Base-by-base conservation (phyloP, 225 moss, liverwort and hornwort genomes). In the Rhytidiadelphus loreus region DNA sequence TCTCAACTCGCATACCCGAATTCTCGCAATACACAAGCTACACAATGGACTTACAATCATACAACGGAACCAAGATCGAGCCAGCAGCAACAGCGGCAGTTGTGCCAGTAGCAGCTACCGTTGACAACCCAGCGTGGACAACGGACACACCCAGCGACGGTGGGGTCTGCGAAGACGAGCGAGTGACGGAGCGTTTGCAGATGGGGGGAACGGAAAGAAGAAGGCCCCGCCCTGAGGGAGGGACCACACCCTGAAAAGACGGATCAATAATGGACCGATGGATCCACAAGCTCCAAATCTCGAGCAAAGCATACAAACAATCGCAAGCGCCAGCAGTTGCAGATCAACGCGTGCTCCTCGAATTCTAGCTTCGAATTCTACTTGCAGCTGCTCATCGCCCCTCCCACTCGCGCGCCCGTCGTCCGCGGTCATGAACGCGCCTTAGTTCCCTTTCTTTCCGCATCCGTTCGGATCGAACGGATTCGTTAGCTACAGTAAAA, bases 201-300 rank as follows among this genome's bases (percentile, higher is more conserved):
- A 48, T 69, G 71, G 68, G 87, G 71, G 60, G 71, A 80, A 80
- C 46, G 41, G 46, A 87, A 72, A 57, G 59, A 65, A 59, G 70
- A 80, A 56, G 69, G 69, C 19, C 68, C 33, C 43, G 28, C 43
- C 57, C 25, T 59, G 58, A 33, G 70, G 58, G 58, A 72, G 81
- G 81, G 71, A 59, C 81, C 87, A 72, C 81, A 23, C 59, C 87
- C 87, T 81, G 81, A 58, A 87, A 82, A 30, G n/a, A 72, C 87
- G 87, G 87, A 82, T 87, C 87, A 87, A 73, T 71, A 87, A 81
- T 87, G 81, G 87, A 87, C 81, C 81, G 81, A 39, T 60, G 60
- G 87, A 87, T 81, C 50, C 69, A 70, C 60, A 44, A 12, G 29
- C 44, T 80, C 20, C 60, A 60, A 80, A 80, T 58, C 43, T 58